Percentiles rank a stretch among this genome's conserved stretches.
phyloP scores from a whole-genome alignment of 257 asterid genomes.

The Jaltomata sinuosa region DNA sequence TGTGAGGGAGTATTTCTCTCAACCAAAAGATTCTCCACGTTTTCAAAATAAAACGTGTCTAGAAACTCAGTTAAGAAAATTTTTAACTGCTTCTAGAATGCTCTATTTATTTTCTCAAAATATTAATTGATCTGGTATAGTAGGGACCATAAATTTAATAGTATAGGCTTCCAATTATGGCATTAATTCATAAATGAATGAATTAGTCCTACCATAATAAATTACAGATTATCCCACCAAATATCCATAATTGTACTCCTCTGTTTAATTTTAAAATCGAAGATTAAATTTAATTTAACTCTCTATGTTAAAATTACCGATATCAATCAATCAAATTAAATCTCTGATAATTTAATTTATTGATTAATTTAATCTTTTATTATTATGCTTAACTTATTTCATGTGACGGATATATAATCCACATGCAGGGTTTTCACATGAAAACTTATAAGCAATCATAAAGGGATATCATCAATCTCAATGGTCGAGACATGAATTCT shows the following conservation, averaged over 20 bases:
- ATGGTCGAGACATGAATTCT: no score
- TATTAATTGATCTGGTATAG: not conserved
- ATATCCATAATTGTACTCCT: not conserved
- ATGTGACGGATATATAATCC: no score
- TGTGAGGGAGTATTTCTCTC: not conserved
- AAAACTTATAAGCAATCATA: no score
- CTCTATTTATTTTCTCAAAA: not conserved
- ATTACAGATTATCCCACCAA: not conserved
- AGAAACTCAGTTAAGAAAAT: not conserved
- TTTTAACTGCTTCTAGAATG: not conserved
- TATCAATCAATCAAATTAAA: not conserved
- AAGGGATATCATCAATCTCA: no score
- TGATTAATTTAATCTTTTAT: no score
- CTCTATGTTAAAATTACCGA: not conserved
- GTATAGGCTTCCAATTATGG: not conserved
- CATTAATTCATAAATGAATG: not conserved
- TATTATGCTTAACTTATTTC: no score
- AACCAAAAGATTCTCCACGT: not conserved
- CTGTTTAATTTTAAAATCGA: not conserved
- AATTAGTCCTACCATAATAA: not conserved
- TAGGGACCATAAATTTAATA: not conserved
- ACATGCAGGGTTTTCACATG: no score
- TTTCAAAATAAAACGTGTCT: no score
- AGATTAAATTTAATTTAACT: no score
- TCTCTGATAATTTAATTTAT: no score